A percentile compares a stretch with the other conserved stretches of the same genome.
Conservation (phyloP, 345 rosid species). For the sweet orange (Citrus sinensis) region DVS_A1.0 CM039166.1:24051501-24052000, state of each 20-base stretch:
- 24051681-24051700: constrained; percentile 79
- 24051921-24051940: constrained; percentile 77
- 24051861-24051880: constrained; percentile 71
- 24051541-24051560: not conserved
- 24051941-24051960: constrained; percentile 68
- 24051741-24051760: constrained; percentile 95
- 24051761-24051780: constrained; percentile 97
- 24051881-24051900: constrained; percentile 81
- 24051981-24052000: constrained; percentile 44
- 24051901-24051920: constrained; percentile 76
- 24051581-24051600: not conserved
- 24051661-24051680: constrained; percentile 91
- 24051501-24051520: not conserved
- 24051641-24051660: constrained; percentile 85
- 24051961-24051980: constrained; percentile 53
- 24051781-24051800: constrained; percentile 93
- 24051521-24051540: not conserved
- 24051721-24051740: constrained; percentile 92
- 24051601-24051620: constrained; percentile 19
- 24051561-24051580: not conserved
- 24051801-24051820: constrained; percentile 89
- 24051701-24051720: constrained; percentile 98
- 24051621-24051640: constrained; percentile 90
- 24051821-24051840: constrained; percentile 82
- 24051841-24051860: constrained; percentile 99